Conservation (phyloP, 768 basidiomycete genomes). For the Crucibulum laeve region DNA sequence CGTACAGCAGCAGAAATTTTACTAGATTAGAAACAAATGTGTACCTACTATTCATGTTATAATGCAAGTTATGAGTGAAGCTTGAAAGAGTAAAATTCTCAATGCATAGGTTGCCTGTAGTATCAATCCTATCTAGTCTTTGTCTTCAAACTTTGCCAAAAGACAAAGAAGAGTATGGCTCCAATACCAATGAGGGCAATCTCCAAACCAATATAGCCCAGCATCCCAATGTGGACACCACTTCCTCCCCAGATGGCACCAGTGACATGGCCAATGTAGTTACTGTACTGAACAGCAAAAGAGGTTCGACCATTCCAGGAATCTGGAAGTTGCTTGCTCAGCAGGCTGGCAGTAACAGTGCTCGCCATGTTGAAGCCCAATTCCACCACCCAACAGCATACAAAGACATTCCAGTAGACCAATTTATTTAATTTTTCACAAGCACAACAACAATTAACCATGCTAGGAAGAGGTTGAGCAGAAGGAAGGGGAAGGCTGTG, state of each 20-base stretch:
- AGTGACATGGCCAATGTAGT: slow-evolving; percentile 50
- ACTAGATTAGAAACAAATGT: no score
- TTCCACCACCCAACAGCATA: slow-evolving; percentile 48
- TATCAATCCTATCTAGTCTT: slow-evolving; percentile 52
- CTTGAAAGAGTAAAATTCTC: no score
- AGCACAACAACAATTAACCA: slow-evolving; percentile 41
- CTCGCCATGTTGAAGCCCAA: slow-evolving; percentile 62
- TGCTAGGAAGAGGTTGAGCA: slow-evolving; percentile 46
- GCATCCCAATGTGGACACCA: slow-evolving; percentile 48
- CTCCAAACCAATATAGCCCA: slow-evolving; percentile 48
- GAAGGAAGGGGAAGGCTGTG: slow-evolving; percentile 54
- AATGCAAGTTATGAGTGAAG: no score
- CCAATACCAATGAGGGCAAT: slow-evolving; percentile 53
- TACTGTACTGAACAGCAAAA: slow-evolving; percentile 56
- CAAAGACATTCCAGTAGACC: slow-evolving; percentile 35
- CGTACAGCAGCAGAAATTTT: no score
- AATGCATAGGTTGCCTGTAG: no score
- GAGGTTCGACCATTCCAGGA: slow-evolving; percentile 48
- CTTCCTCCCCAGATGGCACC: slow-evolving; percentile 64
- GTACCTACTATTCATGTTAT: no score
- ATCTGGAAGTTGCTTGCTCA: slow-evolving; percentile 58
- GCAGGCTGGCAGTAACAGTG: slow-evolving; percentile 53
- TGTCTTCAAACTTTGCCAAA: slow-evolving; percentile 57
- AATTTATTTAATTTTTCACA: slow-evolving; percentile 32
- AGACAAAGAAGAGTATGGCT: slow-evolving; percentile 35